These are phyloP conservation scores for Acorus gramineus DNA, from an alignment of 106 monocot species.

Conservation along the genomic window DNA sequence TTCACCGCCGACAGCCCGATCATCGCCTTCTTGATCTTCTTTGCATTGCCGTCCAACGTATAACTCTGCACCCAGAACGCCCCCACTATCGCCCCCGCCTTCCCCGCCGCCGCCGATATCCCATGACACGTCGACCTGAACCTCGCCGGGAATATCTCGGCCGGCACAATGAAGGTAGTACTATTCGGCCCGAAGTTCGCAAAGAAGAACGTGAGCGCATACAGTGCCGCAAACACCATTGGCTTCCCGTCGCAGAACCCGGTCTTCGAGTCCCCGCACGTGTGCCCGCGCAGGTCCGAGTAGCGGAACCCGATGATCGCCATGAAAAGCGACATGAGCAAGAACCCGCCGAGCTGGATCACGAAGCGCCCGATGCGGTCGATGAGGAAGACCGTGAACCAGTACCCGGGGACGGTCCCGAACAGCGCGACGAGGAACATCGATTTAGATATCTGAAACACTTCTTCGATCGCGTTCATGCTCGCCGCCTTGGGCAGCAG, in stretches of 20 bases:
- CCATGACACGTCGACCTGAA: slow-evolving; percentile 51
- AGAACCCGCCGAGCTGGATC: slow-evolving; percentile 43
- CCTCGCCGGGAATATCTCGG: slow-evolving; percentile 49
- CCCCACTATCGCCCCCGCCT: slow-evolving; percentile 28
- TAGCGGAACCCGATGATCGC: slow-evolving; percentile 36
- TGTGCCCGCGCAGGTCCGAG: slow-evolving; percentile 16
- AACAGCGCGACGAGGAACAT: slow-evolving; percentile 36
- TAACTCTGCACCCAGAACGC: slow-evolving; percentile 4
- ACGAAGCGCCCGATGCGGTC: slow-evolving; percentile 45
- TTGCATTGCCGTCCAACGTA: no score
- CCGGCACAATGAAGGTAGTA: slow-evolving; percentile 46
- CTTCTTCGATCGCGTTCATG: slow-evolving; percentile 25
- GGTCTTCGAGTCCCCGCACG: slow-evolving; percentile 8
- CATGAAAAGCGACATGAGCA: slow-evolving; percentile 22
- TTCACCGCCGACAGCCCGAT: no score
- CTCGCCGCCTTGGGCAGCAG: neutral
- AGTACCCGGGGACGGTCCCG: slow-evolving; percentile 55
- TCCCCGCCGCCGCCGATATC: slow-evolving; percentile 39
- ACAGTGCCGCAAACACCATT: slow-evolving; percentile 6
- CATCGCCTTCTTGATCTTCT: no score
- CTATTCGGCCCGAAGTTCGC: slow-evolving; percentile 52
- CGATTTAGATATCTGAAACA: slow-evolving; percentile 40
- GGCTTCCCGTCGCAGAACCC: neutral
- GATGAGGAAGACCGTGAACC: slow-evolving; percentile 37
- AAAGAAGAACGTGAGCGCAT: slow-evolving; percentile 29